These are phyloP conservation scores for Cucurbita pepo DNA, from an alignment of 306 rosid genomes.

Conservation along the genomic window DNA sequence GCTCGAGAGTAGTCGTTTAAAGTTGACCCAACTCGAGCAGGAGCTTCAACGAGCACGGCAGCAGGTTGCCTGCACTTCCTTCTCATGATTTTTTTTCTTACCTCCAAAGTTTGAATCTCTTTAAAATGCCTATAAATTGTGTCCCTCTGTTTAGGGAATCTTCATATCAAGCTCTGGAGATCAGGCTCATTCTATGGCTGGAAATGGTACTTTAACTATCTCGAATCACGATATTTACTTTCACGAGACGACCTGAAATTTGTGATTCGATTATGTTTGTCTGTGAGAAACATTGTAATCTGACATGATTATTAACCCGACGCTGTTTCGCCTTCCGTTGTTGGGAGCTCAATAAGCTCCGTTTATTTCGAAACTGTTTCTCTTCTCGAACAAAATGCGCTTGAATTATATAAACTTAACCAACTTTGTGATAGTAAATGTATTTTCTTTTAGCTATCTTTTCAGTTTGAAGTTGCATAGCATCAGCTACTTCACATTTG, in stretches of 20 bases:
- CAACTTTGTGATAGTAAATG: background rate
- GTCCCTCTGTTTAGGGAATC: slow-evolving; percentile 43
- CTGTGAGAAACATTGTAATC: background rate
- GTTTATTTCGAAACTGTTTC: background rate
- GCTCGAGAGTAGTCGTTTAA: slow-evolving; percentile 63
- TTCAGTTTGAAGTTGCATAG: background rate
- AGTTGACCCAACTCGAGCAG: slow-evolving; percentile 68
- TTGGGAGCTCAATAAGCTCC: too few species aligned
- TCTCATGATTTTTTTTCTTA: too few species aligned
- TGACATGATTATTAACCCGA: background rate
- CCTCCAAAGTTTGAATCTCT: background rate
- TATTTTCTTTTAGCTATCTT: background rate
- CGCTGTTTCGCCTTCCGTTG: too few species aligned
- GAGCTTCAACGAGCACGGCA: slow-evolving; percentile 75
- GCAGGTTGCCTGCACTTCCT: slow-evolving; percentile 24
- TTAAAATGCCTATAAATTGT: background rate
- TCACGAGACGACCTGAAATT: background rate
- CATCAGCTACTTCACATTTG: background rate
- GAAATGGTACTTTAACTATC: slow-evolving; percentile 55
- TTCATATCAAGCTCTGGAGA: slow-evolving; percentile 88
- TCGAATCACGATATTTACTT: background rate
- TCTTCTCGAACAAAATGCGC: too few species aligned
- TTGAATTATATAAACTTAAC: background rate
- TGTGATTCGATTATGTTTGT: background rate
- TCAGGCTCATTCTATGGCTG: slow-evolving; percentile 87